These are phyloP conservation scores for Paecilomyces formosus DNA, from an alignment of 2,329 filamentous ascomycete genomes.

Conservation along the genomic window DNA sequence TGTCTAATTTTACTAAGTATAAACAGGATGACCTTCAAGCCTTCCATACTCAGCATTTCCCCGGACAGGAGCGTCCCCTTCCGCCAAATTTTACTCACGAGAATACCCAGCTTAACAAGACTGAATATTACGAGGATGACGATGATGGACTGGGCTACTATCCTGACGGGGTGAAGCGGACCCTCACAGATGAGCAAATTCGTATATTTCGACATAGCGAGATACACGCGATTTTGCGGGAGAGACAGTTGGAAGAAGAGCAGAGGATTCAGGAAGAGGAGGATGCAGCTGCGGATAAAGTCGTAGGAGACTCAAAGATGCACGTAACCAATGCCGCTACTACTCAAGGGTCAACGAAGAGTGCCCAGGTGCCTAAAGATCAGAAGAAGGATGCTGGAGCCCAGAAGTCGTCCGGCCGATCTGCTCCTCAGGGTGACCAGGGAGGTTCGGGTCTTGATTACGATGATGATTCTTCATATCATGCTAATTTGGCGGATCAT, in stretches of 20 bases:
- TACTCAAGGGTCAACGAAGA: not conserved
- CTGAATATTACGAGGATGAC: conserved; percentile 16
- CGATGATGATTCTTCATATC: conserved; percentile 10
- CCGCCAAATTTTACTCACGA: not conserved
- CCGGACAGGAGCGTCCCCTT: conserved; percentile 5
- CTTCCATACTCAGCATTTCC: conserved; percentile 57
- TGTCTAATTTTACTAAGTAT: conserved; percentile 1
- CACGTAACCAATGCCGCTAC: too few species aligned
- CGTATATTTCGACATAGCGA: conserved; percentile 86
- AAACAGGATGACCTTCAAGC: conserved; percentile 50
- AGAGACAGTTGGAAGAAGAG: conserved; percentile 25
- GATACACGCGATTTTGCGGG: conserved; percentile 61
- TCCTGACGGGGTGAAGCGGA: conserved; percentile 75
- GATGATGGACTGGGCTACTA: conserved; percentile 73
- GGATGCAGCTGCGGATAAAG: conserved; percentile 2
- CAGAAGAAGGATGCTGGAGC: not conserved
- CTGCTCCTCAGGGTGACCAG: conserved; percentile 4
- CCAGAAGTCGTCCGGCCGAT: not conserved
- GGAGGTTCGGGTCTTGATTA: conserved; percentile 43
- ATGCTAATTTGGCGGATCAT: not conserved
- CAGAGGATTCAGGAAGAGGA: conserved; percentile 14
- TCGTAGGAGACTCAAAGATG: too few species aligned
- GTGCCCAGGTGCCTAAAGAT: not conserved
- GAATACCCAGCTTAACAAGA: conserved; percentile 6
- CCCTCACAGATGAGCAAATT: conserved; percentile 85